Conservation (phyloP, 371 early-diverging fungal genomes). For the Synchytrium microbalum region DNA sequence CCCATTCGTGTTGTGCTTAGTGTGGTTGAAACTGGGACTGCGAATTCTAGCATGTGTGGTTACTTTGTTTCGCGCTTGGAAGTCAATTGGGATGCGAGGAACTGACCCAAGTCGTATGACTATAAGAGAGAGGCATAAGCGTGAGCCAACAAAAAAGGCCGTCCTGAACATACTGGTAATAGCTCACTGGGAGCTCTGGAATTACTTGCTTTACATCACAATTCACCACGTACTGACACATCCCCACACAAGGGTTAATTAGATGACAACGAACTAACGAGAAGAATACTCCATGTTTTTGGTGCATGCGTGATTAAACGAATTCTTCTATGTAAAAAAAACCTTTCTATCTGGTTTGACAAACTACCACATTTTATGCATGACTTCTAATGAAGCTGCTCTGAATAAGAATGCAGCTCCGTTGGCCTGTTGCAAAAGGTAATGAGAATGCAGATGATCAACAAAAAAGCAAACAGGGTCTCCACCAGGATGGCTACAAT, state of each 20-base stretch:
- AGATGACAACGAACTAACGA: too few relatives aligned
- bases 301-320: too few relatives aligned
- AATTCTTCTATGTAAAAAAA: too few relatives aligned
- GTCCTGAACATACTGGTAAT: too few relatives aligned
- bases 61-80: constrained; percentile 47
- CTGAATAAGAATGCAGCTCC: constrained; percentile 64
- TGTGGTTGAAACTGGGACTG: constrained; percentile 91
- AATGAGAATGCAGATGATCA: background rate
- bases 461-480: background rate
- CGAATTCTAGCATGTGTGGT: constrained; percentile 67
- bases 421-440: constrained; percentile 25
- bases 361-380: constrained; percentile 63
- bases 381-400: constrained; percentile 51
- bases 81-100: constrained; percentile 51
- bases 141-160: too few relatives aligned
- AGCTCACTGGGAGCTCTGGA: too few relatives aligned
- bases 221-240: too few relatives aligned
- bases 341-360: too few relatives aligned
- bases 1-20: constrained; percentile 89
- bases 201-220: too few relatives aligned
- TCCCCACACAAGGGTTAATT: too few relatives aligned
- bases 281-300: too few relatives aligned
- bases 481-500: background rate
- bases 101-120: constrained; percentile 67
- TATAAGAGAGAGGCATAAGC: too few relatives aligned